Conservation (phyloP, 2,329 filamentous ascomycete species). For the Neofusicoccum umdonicola region DNA sequence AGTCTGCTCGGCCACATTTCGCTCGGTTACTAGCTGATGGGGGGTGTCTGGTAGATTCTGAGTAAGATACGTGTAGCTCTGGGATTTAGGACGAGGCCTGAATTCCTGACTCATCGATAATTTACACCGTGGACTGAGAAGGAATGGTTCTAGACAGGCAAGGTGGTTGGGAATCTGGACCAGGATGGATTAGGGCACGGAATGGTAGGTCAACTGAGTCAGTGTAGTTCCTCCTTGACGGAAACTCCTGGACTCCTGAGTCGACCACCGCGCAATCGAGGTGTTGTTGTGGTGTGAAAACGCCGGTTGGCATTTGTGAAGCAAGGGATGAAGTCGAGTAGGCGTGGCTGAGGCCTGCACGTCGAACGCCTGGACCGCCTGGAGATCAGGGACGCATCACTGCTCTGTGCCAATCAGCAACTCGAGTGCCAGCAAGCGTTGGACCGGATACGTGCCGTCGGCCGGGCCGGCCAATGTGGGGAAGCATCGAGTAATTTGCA, state of each 20-base stretch:
- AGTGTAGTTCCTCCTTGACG: background rate
- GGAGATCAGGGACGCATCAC: background rate
- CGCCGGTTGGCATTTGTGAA: background rate
- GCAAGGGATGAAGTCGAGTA: background rate
- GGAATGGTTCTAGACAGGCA: background rate
- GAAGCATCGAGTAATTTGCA: background rate
- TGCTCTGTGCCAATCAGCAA: background rate
- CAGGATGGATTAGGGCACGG: background rate
- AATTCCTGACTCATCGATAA: background rate
- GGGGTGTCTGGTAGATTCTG: background rate
- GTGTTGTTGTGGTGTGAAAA: background rate
- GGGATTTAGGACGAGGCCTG: background rate
- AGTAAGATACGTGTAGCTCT: background rate
- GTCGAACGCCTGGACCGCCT: background rate
- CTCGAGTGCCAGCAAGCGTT: background rate
- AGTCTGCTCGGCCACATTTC: no score
- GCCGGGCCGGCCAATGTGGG: background rate
- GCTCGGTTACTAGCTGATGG: no score
- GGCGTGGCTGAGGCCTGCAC: background rate
- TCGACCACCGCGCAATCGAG: background rate
- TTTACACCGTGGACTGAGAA: background rate
- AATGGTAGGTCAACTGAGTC: background rate
- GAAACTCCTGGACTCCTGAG: background rate
- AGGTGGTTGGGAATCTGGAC: background rate
- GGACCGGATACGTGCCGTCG: background rate